Evolutionary conservation across 306 rosid species (phyloP).

Genomic region (Lithocarpus polystachyus): DNA sequence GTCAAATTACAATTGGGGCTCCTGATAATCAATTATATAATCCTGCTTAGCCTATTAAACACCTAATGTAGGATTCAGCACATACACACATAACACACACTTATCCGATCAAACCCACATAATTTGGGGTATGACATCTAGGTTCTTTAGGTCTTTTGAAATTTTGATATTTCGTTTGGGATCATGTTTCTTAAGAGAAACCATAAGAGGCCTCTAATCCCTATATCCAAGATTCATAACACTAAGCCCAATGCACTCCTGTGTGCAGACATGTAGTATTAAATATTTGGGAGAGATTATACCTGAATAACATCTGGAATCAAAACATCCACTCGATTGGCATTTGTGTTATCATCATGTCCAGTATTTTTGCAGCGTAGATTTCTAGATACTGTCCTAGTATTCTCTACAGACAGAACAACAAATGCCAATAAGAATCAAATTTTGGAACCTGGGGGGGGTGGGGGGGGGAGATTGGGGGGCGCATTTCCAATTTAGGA

Average conservation of each 20-base stretch:
- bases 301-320: slow-evolving; percentile 98
- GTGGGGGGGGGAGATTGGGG: neutral
- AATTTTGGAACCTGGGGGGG: neutral
- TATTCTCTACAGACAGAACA: slow-evolving; percentile 64
- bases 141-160: too few relatives aligned
- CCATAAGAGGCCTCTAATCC: too few relatives aligned
- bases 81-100: too few relatives aligned
- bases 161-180: too few relatives aligned
- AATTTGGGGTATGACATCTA: neutral
- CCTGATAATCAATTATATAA: too few relatives aligned
- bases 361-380: slow-evolving; percentile 68
- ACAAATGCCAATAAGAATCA: slow-evolving; percentile 13
- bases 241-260: neutral
- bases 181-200: too few relatives aligned
- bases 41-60: too few relatives aligned
- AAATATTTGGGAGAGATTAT: slow-evolving; percentile 1
- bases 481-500: slow-evolving; percentile 15
- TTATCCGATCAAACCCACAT: too few relatives aligned
- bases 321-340: slow-evolving; percentile 70
- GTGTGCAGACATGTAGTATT: neutral
- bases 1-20: too few relatives aligned
- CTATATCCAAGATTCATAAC: neutral
- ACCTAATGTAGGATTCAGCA: too few relatives aligned
- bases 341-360: slow-evolving; percentile 31
- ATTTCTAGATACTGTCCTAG: slow-evolving; percentile 82